Evolutionary conservation across 306 rosid species (phyloP).

Genomic region (Myrica gale): DNA sequence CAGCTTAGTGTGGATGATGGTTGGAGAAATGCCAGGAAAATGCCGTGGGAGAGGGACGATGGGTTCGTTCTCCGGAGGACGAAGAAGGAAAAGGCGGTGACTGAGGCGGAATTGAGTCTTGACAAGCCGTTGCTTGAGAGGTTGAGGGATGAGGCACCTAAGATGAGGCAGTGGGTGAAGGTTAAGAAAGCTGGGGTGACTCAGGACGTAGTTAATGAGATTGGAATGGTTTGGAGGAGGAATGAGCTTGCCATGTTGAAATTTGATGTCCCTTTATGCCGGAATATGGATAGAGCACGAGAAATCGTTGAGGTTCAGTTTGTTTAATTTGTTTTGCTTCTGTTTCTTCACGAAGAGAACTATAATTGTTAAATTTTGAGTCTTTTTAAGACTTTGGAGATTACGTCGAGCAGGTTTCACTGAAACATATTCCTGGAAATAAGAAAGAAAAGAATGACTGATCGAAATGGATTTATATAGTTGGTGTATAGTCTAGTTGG

Average conservation of each 20-base stretch:
- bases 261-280: conserved; percentile 69
- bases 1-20: conserved; percentile 27
- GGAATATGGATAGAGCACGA: conserved; percentile 85
- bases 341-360: not conserved
- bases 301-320: conserved; percentile 77
- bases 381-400: not conserved
- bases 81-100: conserved; percentile 46
- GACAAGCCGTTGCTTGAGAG: conserved; percentile 58
- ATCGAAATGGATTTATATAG: not conserved
- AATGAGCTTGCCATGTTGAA: conserved; percentile 81
- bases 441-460: not conserved
- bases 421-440: not conserved
- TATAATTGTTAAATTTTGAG: not conserved
- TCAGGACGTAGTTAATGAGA: conserved; percentile 56
- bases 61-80: conserved; percentile 36
- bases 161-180: conserved; percentile 71
- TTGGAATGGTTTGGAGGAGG: conserved; percentile 53
- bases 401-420: not conserved
- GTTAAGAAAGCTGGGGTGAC: conserved; percentile 88
- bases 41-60: conserved; percentile 87
- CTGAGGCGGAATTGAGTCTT: conserved; percentile 57
- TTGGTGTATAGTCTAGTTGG: not conserved
- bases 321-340: not conserved
- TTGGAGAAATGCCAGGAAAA: conserved; percentile 32
- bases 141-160: conserved; percentile 63